Conservation (phyloP, 2,329 filamentous ascomycete genomes). For the Phyllosticta paracitricarpa region DNA sequence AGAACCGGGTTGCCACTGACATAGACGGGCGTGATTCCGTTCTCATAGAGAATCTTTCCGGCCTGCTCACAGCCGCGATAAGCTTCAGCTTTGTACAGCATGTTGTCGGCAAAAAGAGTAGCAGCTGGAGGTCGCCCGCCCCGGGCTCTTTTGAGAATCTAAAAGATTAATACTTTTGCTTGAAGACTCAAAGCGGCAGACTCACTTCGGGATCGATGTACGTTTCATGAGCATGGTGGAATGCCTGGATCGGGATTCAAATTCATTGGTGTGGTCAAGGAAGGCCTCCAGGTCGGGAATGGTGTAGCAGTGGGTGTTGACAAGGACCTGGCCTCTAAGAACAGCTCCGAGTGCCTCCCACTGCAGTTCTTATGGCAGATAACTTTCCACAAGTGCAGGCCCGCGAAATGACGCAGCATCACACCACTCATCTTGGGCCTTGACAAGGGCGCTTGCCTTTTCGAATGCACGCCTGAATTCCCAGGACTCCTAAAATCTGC, state of each 20-base stretch:
- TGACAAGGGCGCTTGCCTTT: constrained; percentile 47
- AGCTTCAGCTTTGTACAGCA: constrained; percentile 62
- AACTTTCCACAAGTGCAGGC: constrained; percentile 41
- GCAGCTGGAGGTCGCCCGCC: constrained; percentile 28
- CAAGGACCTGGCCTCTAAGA: constrained; percentile 55
- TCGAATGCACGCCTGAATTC: constrained; percentile 60
- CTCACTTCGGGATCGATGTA: constrained; percentile 53
- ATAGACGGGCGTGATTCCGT: constrained; percentile 55
- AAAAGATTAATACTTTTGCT: neutral
- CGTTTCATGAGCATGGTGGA: constrained; percentile 61
- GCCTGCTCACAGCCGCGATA: constrained; percentile 56
- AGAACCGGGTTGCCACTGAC: constrained; percentile 63
- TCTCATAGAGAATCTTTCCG: constrained; percentile 55
- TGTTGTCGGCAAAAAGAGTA: constrained; percentile 61
- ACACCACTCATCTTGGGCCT: constrained; percentile 60
- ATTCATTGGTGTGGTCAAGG: constrained; percentile 62
- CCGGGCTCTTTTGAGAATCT: constrained; percentile 26
- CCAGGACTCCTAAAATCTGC: constrained; percentile 59
- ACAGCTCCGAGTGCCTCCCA: constrained; percentile 56
- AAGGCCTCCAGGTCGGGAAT: constrained; percentile 60
- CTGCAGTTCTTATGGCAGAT: constrained; percentile 51
- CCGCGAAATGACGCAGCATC: constrained; percentile 43
- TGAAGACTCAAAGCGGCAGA: accelerated
- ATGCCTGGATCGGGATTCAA: constrained; percentile 57
- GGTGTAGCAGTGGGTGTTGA: constrained; percentile 65